Evolutionary conservation across 163 green algal genomes (phyloP), one percentile per base, ranked within the genome.

Genomic region (Scenedesmus sp.): DNA sequence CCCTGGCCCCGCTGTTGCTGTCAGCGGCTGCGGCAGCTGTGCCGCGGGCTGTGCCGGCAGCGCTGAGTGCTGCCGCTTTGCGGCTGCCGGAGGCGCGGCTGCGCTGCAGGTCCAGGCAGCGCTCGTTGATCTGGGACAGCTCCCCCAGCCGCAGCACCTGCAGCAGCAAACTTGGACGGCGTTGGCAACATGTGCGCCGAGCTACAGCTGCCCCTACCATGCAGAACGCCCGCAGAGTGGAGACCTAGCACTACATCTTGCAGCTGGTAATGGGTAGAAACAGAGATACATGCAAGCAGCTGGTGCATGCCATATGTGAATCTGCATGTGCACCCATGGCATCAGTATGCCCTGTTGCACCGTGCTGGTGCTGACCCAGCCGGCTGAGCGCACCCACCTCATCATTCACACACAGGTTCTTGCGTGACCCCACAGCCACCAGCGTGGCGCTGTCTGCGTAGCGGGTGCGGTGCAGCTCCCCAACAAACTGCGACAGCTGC

Each of bases 401-500:
- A 0, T 97, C 92, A 94, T 99, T 99, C 49, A 99, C 94, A 92
- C 97, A 99, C 89, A 99, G 92, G n/a, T 93, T 92, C 78, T 81
- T 72, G 35, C 92, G 92, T 26, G 90, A 93, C 20, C 37, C 97
- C 4, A 99, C 89, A 2, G 96, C 93, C 51, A 96, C 96, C n/a
- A 97, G 86, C 1, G 94, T 95, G 10, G 98, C 42, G 1, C 73
- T 86, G 9, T 95, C 92, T 4, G 93, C 94, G 92, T 98, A 98
- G 16, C 61, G 86, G 22, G 96, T 99, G 40, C 94, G 93, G 42
- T 86, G 87, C 42, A 99, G 93, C 95, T 99, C 98, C 0, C 93
- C 91, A 42, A 99, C 94, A 93, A 99, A 98, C 88, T 99, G 97
- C 15, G 93, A 96, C 72, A 99, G 95, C 94, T 99, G 98, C 33